These are phyloP conservation scores for Pseudogymnoascus sp. DNA, from an alignment of 2,329 filamentous ascomycete species.

Conservation along the genomic window DNA sequence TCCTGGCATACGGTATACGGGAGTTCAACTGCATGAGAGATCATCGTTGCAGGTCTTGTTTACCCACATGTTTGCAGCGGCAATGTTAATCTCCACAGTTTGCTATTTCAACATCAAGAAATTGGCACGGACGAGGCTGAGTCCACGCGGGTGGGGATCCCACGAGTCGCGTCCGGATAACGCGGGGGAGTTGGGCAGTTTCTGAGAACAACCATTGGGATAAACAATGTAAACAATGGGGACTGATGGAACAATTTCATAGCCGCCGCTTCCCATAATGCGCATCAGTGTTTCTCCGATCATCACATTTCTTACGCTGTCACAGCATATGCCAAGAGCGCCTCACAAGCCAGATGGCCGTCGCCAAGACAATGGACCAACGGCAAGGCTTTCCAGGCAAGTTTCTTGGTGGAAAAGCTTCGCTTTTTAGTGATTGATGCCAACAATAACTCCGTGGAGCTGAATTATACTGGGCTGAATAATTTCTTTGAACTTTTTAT, in stretches of 20 bases:
- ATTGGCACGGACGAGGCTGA: background rate
- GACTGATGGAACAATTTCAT: background rate
- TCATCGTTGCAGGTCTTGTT: background rate
- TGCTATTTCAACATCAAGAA: constrained; percentile 1
- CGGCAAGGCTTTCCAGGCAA: background rate
- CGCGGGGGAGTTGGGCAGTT: background rate
- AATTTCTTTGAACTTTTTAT: background rate
- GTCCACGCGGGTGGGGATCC: background rate
- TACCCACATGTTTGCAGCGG: background rate
- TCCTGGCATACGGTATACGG: background rate
- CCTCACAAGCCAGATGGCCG: background rate
- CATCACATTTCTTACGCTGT: background rate
- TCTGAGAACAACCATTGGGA: background rate
- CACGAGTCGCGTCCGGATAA: background rate
- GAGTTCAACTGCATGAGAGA: background rate
- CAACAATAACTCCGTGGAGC: background rate
- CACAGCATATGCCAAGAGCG: background rate
- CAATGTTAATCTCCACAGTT: background rate
- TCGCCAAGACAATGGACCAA: background rate
- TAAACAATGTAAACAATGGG: background rate
- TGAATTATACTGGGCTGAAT: background rate
- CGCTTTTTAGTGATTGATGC: background rate
- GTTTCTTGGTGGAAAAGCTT: background rate
- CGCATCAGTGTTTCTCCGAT: background rate
- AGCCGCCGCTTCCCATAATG: background rate